Evolutionary conservation across 2,329 filamentous ascomycete species (phyloP).

Genomic region (Tolypocladium sp.): DNA sequence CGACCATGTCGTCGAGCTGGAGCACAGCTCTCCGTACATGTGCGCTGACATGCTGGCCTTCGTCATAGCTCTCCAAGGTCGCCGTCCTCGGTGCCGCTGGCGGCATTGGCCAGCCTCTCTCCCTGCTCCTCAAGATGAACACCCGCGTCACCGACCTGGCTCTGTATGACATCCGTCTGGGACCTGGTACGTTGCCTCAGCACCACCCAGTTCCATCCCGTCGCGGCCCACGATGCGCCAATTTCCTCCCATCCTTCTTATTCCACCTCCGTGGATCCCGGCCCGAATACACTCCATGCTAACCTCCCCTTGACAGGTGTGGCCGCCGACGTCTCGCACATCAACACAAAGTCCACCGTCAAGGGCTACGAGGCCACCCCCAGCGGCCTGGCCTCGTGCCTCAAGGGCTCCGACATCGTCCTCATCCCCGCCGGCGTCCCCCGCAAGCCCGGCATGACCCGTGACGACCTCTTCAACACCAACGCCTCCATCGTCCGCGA

Average conservation of each 20-base stretch:
- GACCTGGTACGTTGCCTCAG: slow-evolving; percentile 61
- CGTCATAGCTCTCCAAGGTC: slow-evolving; percentile 81
- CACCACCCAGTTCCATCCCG: neutral
- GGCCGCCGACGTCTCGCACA: slow-evolving; percentile 94
- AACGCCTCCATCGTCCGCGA: slow-evolving; percentile 99
- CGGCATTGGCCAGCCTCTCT: slow-evolving; percentile 97
- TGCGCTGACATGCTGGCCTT: slow-evolving; percentile 9
- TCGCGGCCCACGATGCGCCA: slow-evolving; percentile 3
- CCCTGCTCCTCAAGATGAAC: slow-evolving; percentile 97
- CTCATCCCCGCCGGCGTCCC: slow-evolving; percentile 97
- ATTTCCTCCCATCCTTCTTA: slow-evolving; percentile 1
- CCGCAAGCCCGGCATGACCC: slow-evolving; percentile 99
- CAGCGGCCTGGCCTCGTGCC: slow-evolving; percentile 64
- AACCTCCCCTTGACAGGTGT: slow-evolving; percentile 57
- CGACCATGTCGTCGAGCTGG: slow-evolving; percentile 1
- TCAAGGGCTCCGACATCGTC: slow-evolving; percentile 86
- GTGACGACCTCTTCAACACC: slow-evolving; percentile 99
- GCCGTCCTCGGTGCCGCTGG: slow-evolving; percentile 92
- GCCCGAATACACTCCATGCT: neutral
- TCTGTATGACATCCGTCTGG: slow-evolving; percentile 95
- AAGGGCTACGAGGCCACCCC: slow-evolving; percentile 77
- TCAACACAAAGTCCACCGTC: slow-evolving; percentile 97
- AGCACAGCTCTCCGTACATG: neutral
- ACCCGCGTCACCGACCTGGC: slow-evolving; percentile 86
- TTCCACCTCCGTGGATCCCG: neutral